Evolutionary conservation across 768 basidiomycete genomes (phyloP).

Genomic region (Collybia mongolica): DNA sequence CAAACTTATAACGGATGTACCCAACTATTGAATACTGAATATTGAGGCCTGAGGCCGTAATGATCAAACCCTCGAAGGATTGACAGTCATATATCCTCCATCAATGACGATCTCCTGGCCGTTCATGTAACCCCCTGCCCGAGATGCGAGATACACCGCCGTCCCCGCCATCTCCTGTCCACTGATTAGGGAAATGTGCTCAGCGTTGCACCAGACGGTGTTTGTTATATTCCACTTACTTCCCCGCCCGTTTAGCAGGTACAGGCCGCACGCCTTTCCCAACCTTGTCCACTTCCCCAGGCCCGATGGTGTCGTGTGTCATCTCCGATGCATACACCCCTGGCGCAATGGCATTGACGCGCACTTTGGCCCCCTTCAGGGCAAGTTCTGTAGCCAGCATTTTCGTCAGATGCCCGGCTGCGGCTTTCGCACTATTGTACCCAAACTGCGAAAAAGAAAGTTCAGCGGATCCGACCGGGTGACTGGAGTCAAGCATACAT

Average conservation of each 20-base stretch:
- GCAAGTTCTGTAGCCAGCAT: conserved; percentile 77
- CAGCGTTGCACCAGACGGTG: neutral
- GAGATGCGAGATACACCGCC: conserved; percentile 71
- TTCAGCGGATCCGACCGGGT: neutral
- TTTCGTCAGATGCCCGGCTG: conserved; percentile 72
- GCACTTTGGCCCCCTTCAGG: conserved; percentile 63
- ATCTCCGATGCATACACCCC: conserved; percentile 78
- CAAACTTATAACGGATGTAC: neutral
- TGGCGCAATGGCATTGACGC: conserved; percentile 74
- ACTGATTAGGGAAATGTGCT: conserved; percentile 28
- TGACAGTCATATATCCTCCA: conserved; percentile 72
- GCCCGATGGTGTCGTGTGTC: conserved; percentile 51
- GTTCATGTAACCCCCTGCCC: conserved; percentile 70
- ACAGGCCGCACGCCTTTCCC: conserved; percentile 60
- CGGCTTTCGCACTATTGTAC: conserved; percentile 82
- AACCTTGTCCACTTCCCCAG: conserved; percentile 40
- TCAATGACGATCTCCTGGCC: conserved; percentile 80
- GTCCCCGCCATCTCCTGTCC: conserved; percentile 77
- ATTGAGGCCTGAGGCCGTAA: neutral
- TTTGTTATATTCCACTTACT: conserved; percentile 9
- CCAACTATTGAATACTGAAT: too few relatives aligned
- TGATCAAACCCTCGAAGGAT: conserved; percentile 50
- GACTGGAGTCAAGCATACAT: conserved; percentile 48
- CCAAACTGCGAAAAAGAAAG: conserved; percentile 51
- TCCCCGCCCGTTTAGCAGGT: conserved; percentile 45